These are phyloP conservation scores for Apodospora peruviana DNA, from an alignment of 495 filamentous ascomycete genomes.

Conservation along the genomic window DNA sequence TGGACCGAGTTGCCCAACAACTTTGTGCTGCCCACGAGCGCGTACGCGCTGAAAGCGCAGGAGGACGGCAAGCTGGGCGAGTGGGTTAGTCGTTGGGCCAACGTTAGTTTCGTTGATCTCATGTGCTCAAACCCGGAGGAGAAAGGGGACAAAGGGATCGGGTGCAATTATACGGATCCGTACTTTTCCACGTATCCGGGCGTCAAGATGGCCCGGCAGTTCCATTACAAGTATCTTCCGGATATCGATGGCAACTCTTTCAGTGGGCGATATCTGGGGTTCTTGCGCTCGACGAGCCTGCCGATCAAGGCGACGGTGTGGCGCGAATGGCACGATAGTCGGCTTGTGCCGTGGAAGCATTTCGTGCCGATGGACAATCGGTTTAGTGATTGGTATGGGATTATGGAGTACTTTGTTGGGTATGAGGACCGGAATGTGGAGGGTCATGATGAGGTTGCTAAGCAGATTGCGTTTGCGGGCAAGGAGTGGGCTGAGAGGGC, in stretches of 20 bases:
- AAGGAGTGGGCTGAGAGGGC: conserved; percentile 62
- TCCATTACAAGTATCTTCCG: conserved; percentile 38
- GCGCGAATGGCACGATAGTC: conserved; percentile 69
- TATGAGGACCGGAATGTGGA: conserved; percentile 29
- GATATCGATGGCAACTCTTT: conserved; percentile 73
- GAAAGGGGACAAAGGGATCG: conserved; percentile 18
- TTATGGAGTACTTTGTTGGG: conserved; percentile 77
- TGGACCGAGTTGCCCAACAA: conserved; percentile 15
- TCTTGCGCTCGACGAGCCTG: conserved; percentile 57
- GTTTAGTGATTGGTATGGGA: conserved; percentile 67
- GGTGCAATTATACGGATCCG: conserved; percentile 45
- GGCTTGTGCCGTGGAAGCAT: conserved; percentile 66
- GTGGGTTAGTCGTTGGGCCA: conserved; percentile 33
- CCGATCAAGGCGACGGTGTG: conserved; percentile 70
- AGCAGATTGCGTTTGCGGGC: conserved; percentile 55
- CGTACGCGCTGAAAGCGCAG: conserved; percentile 26
- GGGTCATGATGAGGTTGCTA: conserved; percentile 53
- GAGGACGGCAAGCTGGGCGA: conserved; percentile 18
- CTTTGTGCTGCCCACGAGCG: conserved; percentile 35
- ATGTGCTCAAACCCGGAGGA: conserved; percentile 35
- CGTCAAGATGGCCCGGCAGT: conserved; percentile 30
- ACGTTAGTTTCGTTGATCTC: conserved; percentile 40
- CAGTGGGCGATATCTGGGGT: conserved; percentile 64
- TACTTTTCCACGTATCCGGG: conserved; percentile 34
- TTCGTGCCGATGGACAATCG: conserved; percentile 84